Evolutionary conservation across 148 eudicot genomes (phyloP), one percentile per base, ranked within the genome.

Genomic region (Spergularia marina): DNA sequence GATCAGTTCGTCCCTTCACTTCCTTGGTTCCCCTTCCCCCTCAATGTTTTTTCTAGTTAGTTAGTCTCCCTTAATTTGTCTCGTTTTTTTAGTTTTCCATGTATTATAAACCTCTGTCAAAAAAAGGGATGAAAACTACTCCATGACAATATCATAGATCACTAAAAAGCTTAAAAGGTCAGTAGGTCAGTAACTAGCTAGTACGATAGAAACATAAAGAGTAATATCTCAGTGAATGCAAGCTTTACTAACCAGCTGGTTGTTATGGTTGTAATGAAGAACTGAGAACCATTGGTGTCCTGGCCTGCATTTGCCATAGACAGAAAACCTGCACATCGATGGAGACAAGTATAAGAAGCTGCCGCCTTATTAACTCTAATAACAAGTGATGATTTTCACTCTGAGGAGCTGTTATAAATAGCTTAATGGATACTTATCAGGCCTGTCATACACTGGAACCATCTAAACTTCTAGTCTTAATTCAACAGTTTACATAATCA

Each of bases 261-360:
- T 72, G 97, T 95, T 77, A 91, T 93, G 10, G 99, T 95, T 67
- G 98, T 92, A 74, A 95, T 88, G 88, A 95, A 95, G 82, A 95
- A 95, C 83, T 95, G 99, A 39, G 99, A 92, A 44, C 99, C 99
- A 52, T 95, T 95, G 70, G 98, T 95, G 87, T 92, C 85, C 3
- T 76, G 74, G 16, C 99, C 99, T 66, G 99, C 88, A 82, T 95
- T 95, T 68, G 99, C 99, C 99, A 95, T 95, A 6, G 99, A 95
- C 74, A 95, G 79, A 60, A 90, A 71, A 64, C 99, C 98, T 95
- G 87, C 68, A 74, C 13, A 75, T 20, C 53, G 59, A 55, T 34
- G 73, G 25, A 55, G 59, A 61, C 15, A 44, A 58, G 67, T 15
- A 7, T 69, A 53, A 61, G 71, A 10, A 47, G 30, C 30, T 67